A percentile compares a stretch with the other conserved stretches of the same genome.
Conservation (phyloP, 2,329 filamentous ascomycete species). For the Aspergillus caelatus region DNA sequence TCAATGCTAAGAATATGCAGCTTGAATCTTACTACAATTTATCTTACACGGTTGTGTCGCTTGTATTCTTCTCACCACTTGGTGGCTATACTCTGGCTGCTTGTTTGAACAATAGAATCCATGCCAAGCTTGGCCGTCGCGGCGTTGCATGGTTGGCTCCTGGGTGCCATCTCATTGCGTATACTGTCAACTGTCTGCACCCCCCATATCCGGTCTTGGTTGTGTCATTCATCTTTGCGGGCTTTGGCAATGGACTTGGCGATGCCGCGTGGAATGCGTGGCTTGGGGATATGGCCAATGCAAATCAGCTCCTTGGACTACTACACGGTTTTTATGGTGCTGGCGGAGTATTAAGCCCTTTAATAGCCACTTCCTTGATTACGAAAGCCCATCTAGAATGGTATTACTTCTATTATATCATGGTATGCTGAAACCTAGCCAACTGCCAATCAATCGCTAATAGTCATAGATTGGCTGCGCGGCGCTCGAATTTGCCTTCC, state of each 20-base stretch:
- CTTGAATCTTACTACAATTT: conserved; percentile 50
- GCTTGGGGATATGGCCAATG: conserved; percentile 70
- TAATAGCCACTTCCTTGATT: conserved; percentile 74
- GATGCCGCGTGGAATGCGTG: conserved; percentile 31
- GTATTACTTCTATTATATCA: conserved; percentile 76
- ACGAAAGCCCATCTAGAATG: conserved; percentile 63
- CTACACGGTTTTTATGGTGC: conserved; percentile 72
- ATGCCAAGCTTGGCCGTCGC: conserved; percentile 52
- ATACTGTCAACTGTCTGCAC: conserved; percentile 36
- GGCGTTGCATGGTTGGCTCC: conserved; percentile 70
- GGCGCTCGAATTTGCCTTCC: not conserved
- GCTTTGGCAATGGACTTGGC: no score
- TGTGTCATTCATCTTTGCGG: conserved; percentile 9
- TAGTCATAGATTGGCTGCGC: not conserved
- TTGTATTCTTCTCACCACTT: conserved; percentile 52
- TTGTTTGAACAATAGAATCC: conserved; percentile 47
- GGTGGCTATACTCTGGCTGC: conserved; percentile 50
- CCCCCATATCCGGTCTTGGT: conserved; percentile 46
- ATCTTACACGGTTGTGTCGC: conserved; percentile 50
- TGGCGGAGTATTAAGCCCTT: conserved; percentile 68
- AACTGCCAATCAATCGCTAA: not conserved
- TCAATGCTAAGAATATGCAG: conserved; percentile 26
- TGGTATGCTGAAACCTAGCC: conserved; percentile 50
- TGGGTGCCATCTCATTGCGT: conserved; percentile 40
- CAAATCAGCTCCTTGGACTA: conserved; percentile 71